Evolutionary conservation across 1,284 basidiomycete genomes (phyloP), one percentile per base, ranked within the genome.

Genomic region (Irpex sp.): DNA sequence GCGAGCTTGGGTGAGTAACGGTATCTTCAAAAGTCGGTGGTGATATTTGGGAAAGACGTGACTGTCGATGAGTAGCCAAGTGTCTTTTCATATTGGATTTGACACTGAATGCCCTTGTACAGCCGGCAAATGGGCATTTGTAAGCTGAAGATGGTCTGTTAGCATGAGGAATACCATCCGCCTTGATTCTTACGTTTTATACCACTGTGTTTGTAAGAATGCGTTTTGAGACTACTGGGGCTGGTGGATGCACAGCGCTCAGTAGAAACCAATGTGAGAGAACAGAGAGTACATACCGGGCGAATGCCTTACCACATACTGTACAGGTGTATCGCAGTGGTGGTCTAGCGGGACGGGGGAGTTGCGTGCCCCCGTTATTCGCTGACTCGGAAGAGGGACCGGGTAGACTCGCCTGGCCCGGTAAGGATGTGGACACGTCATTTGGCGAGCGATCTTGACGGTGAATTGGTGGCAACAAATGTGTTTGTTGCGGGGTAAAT

Each of bases 51-150:
- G 53, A 35, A 3, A 11, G 21, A 6, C 26, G 21, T n/a, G 21
- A 13, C 7, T 35, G 26, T 21, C 33, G 53, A 33, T 60, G 59
- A 11, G 49, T 60, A n/a, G 15, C 15, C 33, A 58, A 33, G 21
- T 61, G 61, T 46, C 55, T 11, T 33, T 53, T 61, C 61, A 61
- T 58, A 35, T 61, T 61, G 5, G 61, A 61, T 33, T 61, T 61
- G 31, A 57, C 47, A 17, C 43, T 57, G 47, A 57, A 61, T 17
- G 33, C 53, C 33, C 51, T 61, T 9, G 8, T 15, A 35, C 61
- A 61, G 47, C 55, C 61, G 7, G 47, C 21, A 9, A 51, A 35
- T 2, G 61, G 49, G 33, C 61, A 61, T 13, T 47, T 31, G 61
- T 58, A 58, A 3, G 53, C 55, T 61, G 19, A 43, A 43, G 31